Conservation (phyloP, 345 rosid species). For the Moricandia moricandioides region DNA sequence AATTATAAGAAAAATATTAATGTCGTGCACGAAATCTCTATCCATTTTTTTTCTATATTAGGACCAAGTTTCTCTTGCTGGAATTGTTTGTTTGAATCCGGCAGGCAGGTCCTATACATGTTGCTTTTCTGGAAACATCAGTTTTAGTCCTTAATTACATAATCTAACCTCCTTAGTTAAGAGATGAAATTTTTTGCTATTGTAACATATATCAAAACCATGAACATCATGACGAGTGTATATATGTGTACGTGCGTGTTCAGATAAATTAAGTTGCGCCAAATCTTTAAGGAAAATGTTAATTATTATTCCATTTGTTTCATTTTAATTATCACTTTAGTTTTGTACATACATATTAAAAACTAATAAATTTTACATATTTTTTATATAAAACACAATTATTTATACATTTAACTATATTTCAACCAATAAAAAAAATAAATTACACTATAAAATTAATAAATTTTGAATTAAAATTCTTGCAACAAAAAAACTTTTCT, state of each 20-base stretch:
- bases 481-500: too few species aligned
- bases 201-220: constrained; percentile 9
- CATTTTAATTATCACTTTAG: too few species aligned
- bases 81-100: constrained; percentile 12
- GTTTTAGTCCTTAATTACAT: constrained; percentile 6
- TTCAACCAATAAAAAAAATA: too few species aligned
- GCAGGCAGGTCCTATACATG: constrained; percentile 31
- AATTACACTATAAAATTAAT: too few species aligned
- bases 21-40: constrained; percentile 32
- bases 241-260: too few species aligned
- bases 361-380: too few species aligned
- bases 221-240: neutral
- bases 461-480: too few species aligned
- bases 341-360: too few species aligned
- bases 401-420: too few species aligned
- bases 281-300: neutral
- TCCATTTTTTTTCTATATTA: too few species aligned
- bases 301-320: too few species aligned
- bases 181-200: constrained; percentile 11
- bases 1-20: neutral
- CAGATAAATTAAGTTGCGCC: neutral
- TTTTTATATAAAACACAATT: too few species aligned
- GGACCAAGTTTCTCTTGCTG: neutral
- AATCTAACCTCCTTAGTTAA: constrained; percentile 2
- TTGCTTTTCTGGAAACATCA: constrained; percentile 35